phyloP scores from a whole-genome alignment of 2,329 filamentous ascomycete species.

The Aspergillus fijiensis region DNA sequence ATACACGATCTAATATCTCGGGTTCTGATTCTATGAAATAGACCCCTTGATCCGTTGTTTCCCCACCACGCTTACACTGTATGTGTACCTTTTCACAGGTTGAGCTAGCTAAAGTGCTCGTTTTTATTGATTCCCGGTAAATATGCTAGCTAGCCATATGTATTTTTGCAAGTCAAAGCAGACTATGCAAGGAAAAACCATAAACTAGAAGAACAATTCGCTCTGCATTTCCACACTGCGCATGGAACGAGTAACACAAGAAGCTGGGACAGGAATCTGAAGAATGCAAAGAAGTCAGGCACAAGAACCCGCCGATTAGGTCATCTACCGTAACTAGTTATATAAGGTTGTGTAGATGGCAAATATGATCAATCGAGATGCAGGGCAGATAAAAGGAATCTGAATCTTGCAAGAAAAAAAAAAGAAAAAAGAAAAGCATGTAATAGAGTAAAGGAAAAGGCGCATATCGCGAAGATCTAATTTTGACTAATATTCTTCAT shows the following conservation, averaged over 20 bases:
- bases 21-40: no score
- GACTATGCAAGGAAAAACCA: neutral
- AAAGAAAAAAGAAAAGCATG: no score
- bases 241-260: neutral
- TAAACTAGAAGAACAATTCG: neutral
- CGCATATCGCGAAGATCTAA: neutral
- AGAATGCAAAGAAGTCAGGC: neutral
- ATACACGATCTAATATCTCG: neutral
- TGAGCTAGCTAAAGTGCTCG: neutral
- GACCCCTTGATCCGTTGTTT: no score
- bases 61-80: no score
- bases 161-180: neutral
- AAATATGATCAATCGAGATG: no score
- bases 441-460: no score
- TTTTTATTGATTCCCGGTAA: neutral
- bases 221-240: neutral
- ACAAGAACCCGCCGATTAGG: neutral
- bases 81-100: neutral
- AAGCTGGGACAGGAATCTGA: neutral
- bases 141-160: neutral
- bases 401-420: neutral
- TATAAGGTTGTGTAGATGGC: neutral
- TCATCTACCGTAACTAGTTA: neutral
- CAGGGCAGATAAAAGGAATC: neutral
- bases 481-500: slow-evolving; percentile 12